Evolutionary conservation across 2,329 filamentous ascomycete genomes (phyloP).

Genomic region (Aureobasidium sp.): DNA sequence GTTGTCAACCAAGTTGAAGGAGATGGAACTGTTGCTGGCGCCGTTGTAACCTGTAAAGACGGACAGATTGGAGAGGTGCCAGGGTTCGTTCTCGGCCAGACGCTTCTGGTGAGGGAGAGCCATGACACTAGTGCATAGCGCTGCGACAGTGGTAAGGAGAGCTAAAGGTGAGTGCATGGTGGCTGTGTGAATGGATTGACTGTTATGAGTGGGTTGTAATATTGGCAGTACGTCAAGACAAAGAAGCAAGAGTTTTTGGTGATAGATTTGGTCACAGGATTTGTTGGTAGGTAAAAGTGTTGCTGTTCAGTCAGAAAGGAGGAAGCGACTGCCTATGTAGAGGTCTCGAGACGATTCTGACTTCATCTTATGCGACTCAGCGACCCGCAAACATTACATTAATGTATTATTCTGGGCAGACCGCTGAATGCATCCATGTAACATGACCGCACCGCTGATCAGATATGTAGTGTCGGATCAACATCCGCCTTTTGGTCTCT

Average conservation of each 20-base stretch:
- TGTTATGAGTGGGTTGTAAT: background rate
- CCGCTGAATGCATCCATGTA: background rate
- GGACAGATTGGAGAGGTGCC: constrained; percentile 19
- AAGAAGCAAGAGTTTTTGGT: background rate
- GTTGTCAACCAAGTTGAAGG: constrained; percentile 21
- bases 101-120: constrained; percentile 12
- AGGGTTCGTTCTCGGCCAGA: constrained; percentile 17
- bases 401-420: background rate
- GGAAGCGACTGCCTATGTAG: background rate
- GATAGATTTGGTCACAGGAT: background rate
- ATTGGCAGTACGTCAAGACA: background rate
- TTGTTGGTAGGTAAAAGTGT: background rate
- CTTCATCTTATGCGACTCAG: background rate
- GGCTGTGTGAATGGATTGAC: background rate
- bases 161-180: background rate
- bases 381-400: background rate
- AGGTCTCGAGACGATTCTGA: too few relatives aligned
- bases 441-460: background rate
- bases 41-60: constrained; percentile 15
- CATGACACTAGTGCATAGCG: background rate
- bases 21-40: constrained; percentile 15
- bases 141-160: constrained; percentile 5
- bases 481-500: background rate
- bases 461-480: background rate
- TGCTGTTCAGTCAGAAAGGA: background rate